phyloP scores from a whole-genome alignment of 2,329 filamentous ascomycete genomes.

The Pestalotiopsis sp. region DNA sequence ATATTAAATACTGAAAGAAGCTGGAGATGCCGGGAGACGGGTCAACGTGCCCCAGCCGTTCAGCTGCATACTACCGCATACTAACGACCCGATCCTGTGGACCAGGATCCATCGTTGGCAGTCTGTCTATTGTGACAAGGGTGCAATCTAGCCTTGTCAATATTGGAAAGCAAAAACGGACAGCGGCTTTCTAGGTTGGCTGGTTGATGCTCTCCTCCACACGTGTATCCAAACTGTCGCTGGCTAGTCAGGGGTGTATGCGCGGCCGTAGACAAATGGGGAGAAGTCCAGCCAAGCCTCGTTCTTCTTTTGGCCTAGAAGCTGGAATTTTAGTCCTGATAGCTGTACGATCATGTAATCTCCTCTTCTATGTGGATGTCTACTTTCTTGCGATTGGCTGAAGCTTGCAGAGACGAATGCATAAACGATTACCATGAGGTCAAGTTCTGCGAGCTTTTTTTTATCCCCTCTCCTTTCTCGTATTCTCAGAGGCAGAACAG shows the following conservation, averaged over 20 bases:
- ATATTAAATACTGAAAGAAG: slow-evolving; percentile 10
- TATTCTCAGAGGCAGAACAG: not conserved
- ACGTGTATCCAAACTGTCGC: not conserved
- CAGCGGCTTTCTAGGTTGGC: not conserved
- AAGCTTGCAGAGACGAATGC: not conserved
- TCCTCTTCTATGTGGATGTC: not conserved
- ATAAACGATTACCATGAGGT: not conserved
- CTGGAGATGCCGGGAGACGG: not conserved
- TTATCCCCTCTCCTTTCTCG: not conserved
- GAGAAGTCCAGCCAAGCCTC: not conserved
- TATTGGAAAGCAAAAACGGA: slow-evolving; percentile 6
- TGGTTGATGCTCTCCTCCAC: not conserved
- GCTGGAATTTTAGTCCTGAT: not conserved
- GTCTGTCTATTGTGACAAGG: not conserved
- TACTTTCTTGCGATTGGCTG: not conserved
- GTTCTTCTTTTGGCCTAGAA: not conserved
- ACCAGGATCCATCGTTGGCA: slow-evolving; percentile 5
- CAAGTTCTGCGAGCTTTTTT: not conserved
- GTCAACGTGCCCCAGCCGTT: not conserved
- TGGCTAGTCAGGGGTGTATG: slow-evolving; percentile 7
- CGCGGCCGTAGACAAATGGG: not conserved
- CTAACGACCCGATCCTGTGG: slow-evolving; percentile 2
- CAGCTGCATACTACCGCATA: not conserved
- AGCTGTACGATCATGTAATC: not conserved
- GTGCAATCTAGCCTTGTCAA: not conserved